phyloP scores from a whole-genome alignment of 192 early-diverging fungal genomes.

The Dissophora globulifera region DNA sequence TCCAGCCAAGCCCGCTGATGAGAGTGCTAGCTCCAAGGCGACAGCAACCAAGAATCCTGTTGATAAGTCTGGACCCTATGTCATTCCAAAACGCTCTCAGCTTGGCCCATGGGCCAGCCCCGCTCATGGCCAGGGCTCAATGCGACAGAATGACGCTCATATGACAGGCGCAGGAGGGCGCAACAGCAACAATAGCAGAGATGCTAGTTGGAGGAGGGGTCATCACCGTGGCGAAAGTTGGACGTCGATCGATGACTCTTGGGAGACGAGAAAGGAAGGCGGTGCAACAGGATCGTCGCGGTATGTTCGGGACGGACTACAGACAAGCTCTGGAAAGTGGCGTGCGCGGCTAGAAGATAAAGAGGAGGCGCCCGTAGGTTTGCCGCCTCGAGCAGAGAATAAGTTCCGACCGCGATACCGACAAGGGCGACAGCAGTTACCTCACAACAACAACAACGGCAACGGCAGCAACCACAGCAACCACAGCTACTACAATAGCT shows the following conservation, averaged over 20 bases:
- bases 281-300: not conserved
- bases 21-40: not conserved
- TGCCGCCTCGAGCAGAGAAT: conserved; percentile 49
- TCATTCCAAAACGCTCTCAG: conserved; percentile 34
- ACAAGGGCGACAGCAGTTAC: conserved; percentile 10
- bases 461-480: conserved; percentile 31
- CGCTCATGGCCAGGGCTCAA: not conserved
- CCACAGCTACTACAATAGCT: not conserved
- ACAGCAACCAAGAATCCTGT: not conserved
- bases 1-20: not conserved
- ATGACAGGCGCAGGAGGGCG: not conserved
- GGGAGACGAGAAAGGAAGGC: conserved; percentile 10
- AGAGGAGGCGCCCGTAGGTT: conserved; percentile 30
- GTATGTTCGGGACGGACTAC: not conserved
- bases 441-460: no score
- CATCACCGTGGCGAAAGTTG: conserved; percentile 40
- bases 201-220: conserved; percentile 14
- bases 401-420: conserved; percentile 49
- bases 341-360: conserved; percentile 24
- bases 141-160: conserved; percentile 2
- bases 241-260: conserved; percentile 25
- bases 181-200: no score
- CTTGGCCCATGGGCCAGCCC: conserved; percentile 7
- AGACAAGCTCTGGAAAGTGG: conserved; percentile 12
- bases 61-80: conserved; percentile 12